These are phyloP conservation scores for Tripidium arundinaceum DNA, from an alignment of 202 grass and related monocot genomes.

Conservation along the genomic window DNA sequence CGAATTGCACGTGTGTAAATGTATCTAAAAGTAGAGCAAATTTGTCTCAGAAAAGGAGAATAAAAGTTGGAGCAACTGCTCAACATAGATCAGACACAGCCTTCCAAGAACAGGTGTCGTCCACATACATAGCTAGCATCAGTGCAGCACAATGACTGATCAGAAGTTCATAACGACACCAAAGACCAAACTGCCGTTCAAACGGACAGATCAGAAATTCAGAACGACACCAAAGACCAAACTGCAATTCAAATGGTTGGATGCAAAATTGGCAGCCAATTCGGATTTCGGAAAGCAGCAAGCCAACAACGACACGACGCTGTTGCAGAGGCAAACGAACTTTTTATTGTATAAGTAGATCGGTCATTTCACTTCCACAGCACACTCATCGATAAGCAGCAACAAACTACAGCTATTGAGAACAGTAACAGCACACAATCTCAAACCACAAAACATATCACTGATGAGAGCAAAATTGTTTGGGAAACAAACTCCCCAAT, in stretches of 20 bases:
- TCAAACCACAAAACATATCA: neutral
- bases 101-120: too few species aligned
- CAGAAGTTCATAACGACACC: too few species aligned
- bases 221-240: neutral
- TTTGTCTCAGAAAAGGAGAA: too few species aligned
- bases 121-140: too few species aligned
- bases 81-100: too few species aligned
- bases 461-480: slow-evolving; percentile 40
- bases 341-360: too few species aligned
- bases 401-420: slow-evolving; percentile 3
- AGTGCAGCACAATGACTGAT: too few species aligned
- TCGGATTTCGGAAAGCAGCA: neutral
- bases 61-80: too few species aligned
- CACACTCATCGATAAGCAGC: neutral
- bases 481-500: slow-evolving; percentile 26
- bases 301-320: neutral
- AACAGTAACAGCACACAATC: neutral
- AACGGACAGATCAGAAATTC: neutral
- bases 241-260: neutral
- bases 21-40: neutral
- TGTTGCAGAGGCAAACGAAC: too few species aligned
- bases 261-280: neutral
- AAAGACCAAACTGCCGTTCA: too few species aligned
- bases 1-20: neutral
- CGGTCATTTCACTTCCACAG: too few species aligned